A percentile compares a stretch with the other conserved stretches of the same genome.
phyloP scores from a whole-genome alignment of 768 basidiomycete species.

The Lyophyllum semitale region DNA sequence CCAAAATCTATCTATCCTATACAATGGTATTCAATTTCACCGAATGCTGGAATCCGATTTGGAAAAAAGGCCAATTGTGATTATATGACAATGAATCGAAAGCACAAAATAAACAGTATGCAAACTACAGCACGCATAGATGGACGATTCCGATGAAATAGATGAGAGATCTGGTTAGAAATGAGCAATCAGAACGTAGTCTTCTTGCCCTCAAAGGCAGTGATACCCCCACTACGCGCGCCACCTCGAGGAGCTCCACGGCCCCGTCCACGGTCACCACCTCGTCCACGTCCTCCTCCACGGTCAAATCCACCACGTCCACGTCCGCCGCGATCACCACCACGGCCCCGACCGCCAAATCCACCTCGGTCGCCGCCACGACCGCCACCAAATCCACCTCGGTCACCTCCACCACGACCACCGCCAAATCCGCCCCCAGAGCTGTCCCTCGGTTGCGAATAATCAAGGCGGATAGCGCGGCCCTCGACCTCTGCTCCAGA shows the following conservation, averaged over 20 bases:
- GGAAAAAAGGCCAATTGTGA: background rate
- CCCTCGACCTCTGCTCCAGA: conserved; percentile 81
- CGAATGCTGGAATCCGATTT: background rate
- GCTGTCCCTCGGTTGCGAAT: conserved; percentile 77
- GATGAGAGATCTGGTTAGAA: background rate
- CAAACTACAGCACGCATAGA: background rate
- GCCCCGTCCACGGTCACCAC: conserved; percentile 39
- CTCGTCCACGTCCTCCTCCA: conserved; percentile 46
- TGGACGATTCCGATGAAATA: background rate
- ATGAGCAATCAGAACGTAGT: conserved; percentile 49
- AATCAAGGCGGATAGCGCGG: conserved; percentile 80
- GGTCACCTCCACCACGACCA: conserved; percentile 46
- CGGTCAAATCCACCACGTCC: conserved; percentile 40
- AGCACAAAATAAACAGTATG: conserved; percentile 10
- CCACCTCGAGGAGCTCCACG: conserved; percentile 48
- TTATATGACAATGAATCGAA: conserved; percentile 1
- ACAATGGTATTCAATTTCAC: background rate
- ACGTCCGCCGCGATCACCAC: conserved; percentile 26
- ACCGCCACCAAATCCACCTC: conserved; percentile 42
- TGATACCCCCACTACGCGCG: conserved; percentile 65
- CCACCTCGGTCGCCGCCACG: conserved; percentile 46
- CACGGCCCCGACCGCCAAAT: conserved; percentile 32
- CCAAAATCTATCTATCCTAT: background rate
- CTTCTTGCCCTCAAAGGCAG: conserved; percentile 68
- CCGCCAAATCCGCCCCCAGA: conserved; percentile 33